Base-by-base conservation (phyloP, 805 yeast genomes). In the Candida easanensis region DNA sequence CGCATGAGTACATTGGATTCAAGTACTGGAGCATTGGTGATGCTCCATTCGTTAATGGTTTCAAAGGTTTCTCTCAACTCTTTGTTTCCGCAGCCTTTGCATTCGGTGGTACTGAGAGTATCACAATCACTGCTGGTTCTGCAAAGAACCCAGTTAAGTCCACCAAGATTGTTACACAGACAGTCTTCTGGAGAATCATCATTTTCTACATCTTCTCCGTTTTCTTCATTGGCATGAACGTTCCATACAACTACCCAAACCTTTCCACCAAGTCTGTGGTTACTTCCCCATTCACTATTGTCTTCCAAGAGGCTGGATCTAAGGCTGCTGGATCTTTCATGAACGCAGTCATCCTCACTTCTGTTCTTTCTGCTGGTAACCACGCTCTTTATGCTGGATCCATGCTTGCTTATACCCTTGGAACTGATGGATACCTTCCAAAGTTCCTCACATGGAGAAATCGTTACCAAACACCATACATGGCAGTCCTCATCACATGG, bases 211-310 rank as follows among this genome's bases (percentile, higher is more conserved):
- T 76, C 51, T 62, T 71, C 34, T 68, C 77, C 14, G 71, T 73
- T 48, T 65, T 64, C 44, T 60, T 73, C 50, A 68, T 70, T 47
- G 80, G 80, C 41, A 74, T 69, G 57, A 69, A 72, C 58, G 84
- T 79, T 38, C 82, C 83, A 16, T 76, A 67, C 56, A 58, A 71
- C 50, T 61, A 71, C 69, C 66, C 69, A 33, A 55, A 66, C 35
- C 61, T 75, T 57, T 80, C 80, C 46, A 66, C 69, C 23, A 53
- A 68, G n/a, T 77, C 79, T 46, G 84, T 83, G 17, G 73, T 79
- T 19, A 80, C 83, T 4, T 78, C 84, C 19, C 85, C 85, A 1
- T 80, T 79, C 51, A 84, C 80, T 36, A 73, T 80, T 54, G 85
- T 82, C 34, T 79, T 80, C 57, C 76, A 77, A 61, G 74, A 74